Percentiles rank a stretch among this genome's conserved stretches.
phyloP scores from a whole-genome alignment of 1,139 yeast genomes.

The Candida sp. region DNA sequence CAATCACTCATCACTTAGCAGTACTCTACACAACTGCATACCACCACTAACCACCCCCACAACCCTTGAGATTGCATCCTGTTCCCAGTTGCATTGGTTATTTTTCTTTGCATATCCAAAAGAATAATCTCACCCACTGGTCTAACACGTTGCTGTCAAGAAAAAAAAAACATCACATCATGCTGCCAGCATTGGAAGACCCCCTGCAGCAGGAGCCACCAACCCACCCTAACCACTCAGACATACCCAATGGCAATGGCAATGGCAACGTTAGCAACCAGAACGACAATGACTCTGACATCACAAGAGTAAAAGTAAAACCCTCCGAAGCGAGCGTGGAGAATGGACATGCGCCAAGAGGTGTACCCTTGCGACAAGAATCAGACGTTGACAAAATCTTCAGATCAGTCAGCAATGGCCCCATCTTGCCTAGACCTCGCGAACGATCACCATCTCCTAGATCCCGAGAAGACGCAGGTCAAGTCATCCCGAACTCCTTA shows the following conservation, averaged over 20 bases:
- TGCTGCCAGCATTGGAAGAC: slow-evolving; percentile 4
- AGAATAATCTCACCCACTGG: not conserved
- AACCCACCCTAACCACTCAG: not conserved
- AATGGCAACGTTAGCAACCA: not conserved
- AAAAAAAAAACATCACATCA: not conserved
- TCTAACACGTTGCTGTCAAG: not conserved
- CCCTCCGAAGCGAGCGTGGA: not conserved
- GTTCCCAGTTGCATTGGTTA: not conserved
- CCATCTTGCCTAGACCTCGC: not conserved
- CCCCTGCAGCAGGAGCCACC: not conserved
- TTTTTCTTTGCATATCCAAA: not conserved
- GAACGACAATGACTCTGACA: not conserved
- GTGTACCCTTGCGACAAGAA: slow-evolving; percentile 8
- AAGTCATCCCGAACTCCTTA: slow-evolving; percentile 31
- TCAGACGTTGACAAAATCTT: slow-evolving; percentile 8
- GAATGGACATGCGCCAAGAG: not conserved
- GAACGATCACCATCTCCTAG: slow-evolving; percentile 6
- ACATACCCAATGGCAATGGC: not conserved
- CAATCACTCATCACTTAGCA: no score
- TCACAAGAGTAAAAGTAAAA: not conserved
- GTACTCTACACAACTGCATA: no score
- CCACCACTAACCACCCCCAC: no score
- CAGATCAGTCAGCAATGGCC: slow-evolving; percentile 6
- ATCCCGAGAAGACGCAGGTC: slow-evolving; percentile 21
- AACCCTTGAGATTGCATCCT: not conserved